Percentiles rank a stretch among this genome's conserved stretches.
phyloP scores from a whole-genome alignment of 169 alveolate species.

The Babesia bovis region DNA sequence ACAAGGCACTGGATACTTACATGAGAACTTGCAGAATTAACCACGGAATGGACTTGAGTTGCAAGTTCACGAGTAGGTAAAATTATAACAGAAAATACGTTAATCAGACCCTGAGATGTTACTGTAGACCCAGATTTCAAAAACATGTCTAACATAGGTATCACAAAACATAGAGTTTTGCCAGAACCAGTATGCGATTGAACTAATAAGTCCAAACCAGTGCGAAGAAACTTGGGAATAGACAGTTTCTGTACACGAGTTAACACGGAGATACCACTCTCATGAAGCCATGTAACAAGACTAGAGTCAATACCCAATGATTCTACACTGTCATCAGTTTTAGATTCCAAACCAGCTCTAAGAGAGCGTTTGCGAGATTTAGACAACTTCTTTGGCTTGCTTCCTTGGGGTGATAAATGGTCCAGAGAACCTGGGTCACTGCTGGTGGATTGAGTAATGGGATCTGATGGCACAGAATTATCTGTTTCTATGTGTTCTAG shows the following conservation, averaged over 20 bases:
- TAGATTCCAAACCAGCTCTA: no score
- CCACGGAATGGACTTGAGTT: conserved; percentile 74
- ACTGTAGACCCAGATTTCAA: not conserved
- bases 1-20: conserved; percentile 11
- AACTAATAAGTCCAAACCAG: conserved; percentile 57
- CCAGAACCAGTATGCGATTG: conserved; percentile 91
- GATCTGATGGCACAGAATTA: no score
- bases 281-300: conserved; percentile 45
- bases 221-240: conserved; percentile 29
- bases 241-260: conserved; percentile 59
- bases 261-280: conserved; percentile 17
- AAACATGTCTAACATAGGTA: conserved; percentile 80
- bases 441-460: no score
- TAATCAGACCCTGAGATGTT: conserved; percentile 29
- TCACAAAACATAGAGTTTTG: conserved; percentile 92
- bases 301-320: conserved; percentile 1
- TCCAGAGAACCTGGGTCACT: no score
- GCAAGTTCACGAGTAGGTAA: conserved; percentile 99
- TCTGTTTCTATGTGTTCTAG: no score
- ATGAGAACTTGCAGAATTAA: not conserved
- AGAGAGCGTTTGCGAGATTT: no score
- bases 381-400: not conserved
- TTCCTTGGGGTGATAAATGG: not conserved
- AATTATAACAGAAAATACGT: conserved; percentile 81
- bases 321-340: conserved; percentile 4